Percentiles rank a stretch among this genome's conserved stretches.
These are phyloP conservation scores for Dactylella cylindrospora DNA, from an alignment of 2,329 filamentous ascomycete species.

Conservation along the genomic window DNA sequence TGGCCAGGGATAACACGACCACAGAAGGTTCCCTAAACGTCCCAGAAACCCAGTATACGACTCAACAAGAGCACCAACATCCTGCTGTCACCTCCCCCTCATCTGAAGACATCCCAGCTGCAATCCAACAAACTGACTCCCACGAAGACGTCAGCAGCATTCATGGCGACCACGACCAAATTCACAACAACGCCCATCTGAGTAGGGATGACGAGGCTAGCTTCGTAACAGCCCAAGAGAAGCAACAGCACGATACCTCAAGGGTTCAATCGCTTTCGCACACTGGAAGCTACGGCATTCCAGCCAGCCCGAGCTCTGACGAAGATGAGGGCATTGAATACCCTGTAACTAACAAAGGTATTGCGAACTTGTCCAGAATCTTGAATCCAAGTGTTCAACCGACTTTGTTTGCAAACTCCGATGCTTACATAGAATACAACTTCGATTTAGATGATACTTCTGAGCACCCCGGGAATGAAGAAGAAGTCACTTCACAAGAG, in stretches of 20 bases:
- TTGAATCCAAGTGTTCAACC: constrained; percentile 19
- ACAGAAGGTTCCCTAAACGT: constrained; percentile 28
- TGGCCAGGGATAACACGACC: constrained; percentile 9
- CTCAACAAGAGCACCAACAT: neutral
- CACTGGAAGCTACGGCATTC: constrained; percentile 27
- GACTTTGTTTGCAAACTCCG: too few species aligned
- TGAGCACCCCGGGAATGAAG: constrained; percentile 1
- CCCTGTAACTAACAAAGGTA: constrained; percentile 18
- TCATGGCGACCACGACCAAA: neutral
- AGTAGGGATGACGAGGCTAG: constrained; percentile 28
- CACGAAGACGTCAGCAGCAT: too few species aligned
- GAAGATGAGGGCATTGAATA: constrained; percentile 18
- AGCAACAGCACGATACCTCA: constrained; percentile 23
- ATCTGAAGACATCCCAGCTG: too few species aligned
- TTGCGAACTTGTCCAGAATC: constrained; percentile 10
- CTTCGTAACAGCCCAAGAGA: constrained; percentile 37
- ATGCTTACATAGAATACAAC: too few species aligned
- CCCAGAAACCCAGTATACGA: constrained; percentile 32
- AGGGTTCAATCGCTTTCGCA: constrained; percentile 3
- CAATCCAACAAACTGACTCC: too few species aligned
- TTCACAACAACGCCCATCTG: constrained; percentile 2
- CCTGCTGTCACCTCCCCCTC: too few species aligned
- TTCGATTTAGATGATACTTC: constrained; percentile 20
- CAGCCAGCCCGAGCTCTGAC: constrained; percentile 14
- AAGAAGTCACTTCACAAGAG: too few species aligned